Conservation (phyloP, 768 basidiomycete species). For the Leccinum disarticulatum region DNA sequence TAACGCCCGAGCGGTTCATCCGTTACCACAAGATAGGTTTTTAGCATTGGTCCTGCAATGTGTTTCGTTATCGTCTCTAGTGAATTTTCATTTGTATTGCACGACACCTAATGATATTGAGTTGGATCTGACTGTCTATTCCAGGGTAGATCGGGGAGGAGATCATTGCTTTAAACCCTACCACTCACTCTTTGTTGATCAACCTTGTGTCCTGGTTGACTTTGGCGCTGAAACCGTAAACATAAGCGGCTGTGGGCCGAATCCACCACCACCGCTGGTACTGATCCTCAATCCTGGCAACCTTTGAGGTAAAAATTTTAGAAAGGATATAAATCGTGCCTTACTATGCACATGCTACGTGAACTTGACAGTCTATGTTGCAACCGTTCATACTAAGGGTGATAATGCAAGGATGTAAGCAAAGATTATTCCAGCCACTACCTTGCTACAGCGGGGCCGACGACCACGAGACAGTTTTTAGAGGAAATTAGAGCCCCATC, state of each 20-base stretch:
- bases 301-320: too few relatives aligned
- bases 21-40: conserved; percentile 16
- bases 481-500: background rate
- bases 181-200: background rate
- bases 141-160: background rate
- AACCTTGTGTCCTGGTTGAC: background rate
- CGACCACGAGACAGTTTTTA: background rate
- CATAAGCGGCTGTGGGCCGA: background rate
- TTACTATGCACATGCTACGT: background rate
- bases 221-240: background rate
- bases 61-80: conserved; percentile 15
- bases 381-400: background rate
- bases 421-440: background rate
- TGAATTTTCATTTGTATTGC: conserved; percentile 15
- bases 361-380: background rate
- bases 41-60: conserved; percentile 25
- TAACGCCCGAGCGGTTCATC: conserved; percentile 10
- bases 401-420: background rate
- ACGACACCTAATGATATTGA: conserved; percentile 1
- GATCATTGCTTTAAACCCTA: background rate
- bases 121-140: background rate
- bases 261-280: too few relatives aligned
- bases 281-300: background rate
- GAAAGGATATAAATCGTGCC: background rate
- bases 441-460: background rate